These are phyloP conservation scores for Pythium biforme DNA, from an alignment of 352 stramenopile genomes.

Conservation along the genomic window DNA sequence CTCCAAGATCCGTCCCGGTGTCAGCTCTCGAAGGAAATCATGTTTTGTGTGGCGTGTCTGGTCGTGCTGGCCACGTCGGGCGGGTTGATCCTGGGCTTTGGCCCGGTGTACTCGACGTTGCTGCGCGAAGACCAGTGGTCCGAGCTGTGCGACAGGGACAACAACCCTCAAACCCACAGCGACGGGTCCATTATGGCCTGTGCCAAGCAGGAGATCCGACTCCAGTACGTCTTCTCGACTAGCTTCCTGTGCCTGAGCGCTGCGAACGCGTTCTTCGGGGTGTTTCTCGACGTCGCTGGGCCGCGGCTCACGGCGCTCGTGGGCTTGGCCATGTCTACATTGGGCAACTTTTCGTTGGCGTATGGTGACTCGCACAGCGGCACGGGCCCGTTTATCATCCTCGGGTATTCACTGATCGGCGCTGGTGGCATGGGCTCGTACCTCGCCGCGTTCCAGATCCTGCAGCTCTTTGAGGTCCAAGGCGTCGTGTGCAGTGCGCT, in stretches of 20 bases:
- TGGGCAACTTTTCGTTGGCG: conserved; percentile 62
- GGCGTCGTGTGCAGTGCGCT: conserved; percentile 76
- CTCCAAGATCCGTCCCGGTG: conserved; percentile 16
- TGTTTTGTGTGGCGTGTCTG: conserved; percentile 60
- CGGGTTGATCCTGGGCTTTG: conserved; percentile 76
- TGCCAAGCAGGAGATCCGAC: conserved; percentile 58
- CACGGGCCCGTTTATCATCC: conserved; percentile 55
- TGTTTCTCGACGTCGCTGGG: conserved; percentile 69
- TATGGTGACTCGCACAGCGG: conserved; percentile 53
- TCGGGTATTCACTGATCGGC: conserved; percentile 65
- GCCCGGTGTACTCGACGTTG: conserved; percentile 68
- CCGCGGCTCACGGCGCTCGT: conserved; percentile 55
- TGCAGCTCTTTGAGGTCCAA: conserved; percentile 75
- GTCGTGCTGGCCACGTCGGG: conserved; percentile 65
- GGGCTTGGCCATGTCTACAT: conserved; percentile 42
- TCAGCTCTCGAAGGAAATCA: conserved; percentile 53
- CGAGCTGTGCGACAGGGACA: conserved; percentile 39
- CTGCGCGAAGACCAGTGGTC: conserved; percentile 68
- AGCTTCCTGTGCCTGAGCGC: conserved; percentile 77
- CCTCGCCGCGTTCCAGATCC: conserved; percentile 75
- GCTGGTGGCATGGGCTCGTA: conserved; percentile 75
- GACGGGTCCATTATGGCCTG: conserved; percentile 26
- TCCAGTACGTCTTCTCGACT: conserved; percentile 81
- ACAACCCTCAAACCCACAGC: not conserved
- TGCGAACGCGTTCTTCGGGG: conserved; percentile 75